Percentiles rank a stretch among this genome's conserved stretches.
Evolutionary conservation across 768 basidiomycete genomes (phyloP).

Genomic region (Botryobasidium botryosum): DNA sequence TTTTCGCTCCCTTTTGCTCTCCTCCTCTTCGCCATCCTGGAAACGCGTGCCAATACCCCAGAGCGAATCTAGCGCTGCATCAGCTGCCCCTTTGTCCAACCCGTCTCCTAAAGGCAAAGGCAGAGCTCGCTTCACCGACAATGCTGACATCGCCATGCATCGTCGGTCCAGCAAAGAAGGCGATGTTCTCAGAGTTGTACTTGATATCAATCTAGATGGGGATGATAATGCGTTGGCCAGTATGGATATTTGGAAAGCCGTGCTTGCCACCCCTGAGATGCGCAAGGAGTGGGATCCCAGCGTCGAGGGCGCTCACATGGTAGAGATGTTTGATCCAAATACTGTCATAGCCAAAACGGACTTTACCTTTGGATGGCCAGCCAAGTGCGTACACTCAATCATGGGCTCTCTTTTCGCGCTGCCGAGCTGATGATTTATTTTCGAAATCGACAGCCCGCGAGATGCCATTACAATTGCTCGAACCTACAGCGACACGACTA

Average conservation of each 20-base stretch:
- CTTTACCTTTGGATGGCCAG: slow-evolving; percentile 91
- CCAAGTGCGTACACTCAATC: slow-evolving; percentile 58
- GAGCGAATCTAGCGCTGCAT: slow-evolving; percentile 12
- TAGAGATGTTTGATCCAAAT: slow-evolving; percentile 74
- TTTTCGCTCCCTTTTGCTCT: slow-evolving; percentile 63
- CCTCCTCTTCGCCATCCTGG: slow-evolving; percentile 58
- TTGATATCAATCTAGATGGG: slow-evolving; percentile 42
- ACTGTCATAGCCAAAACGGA: slow-evolving; percentile 82
- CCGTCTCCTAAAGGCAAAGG: slow-evolving; percentile 33
- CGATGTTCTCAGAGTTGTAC: slow-evolving; percentile 65
- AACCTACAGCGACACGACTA: slow-evolving; percentile 61
- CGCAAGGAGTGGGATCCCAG: slow-evolving; percentile 88
- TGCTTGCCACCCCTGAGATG: slow-evolving; percentile 72
- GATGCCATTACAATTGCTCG: slow-evolving; percentile 90
- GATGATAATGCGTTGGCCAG: slow-evolving; percentile 36
- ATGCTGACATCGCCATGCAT: slow-evolving; percentile 65
- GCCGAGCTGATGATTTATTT: background rate
- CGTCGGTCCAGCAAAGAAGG: slow-evolving; percentile 50
- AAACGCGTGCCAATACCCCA: slow-evolving; percentile 45
- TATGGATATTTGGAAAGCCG: slow-evolving; percentile 65
- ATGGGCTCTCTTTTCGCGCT: background rate
- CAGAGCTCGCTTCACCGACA: slow-evolving; percentile 33
- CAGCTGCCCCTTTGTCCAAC: slow-evolving; percentile 16
- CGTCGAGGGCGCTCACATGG: slow-evolving; percentile 63
- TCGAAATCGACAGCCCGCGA: slow-evolving; percentile 50